phyloP scores from a whole-genome alignment of 495 filamentous ascomycete species.

The Aspergillus nidulans region DNA sequence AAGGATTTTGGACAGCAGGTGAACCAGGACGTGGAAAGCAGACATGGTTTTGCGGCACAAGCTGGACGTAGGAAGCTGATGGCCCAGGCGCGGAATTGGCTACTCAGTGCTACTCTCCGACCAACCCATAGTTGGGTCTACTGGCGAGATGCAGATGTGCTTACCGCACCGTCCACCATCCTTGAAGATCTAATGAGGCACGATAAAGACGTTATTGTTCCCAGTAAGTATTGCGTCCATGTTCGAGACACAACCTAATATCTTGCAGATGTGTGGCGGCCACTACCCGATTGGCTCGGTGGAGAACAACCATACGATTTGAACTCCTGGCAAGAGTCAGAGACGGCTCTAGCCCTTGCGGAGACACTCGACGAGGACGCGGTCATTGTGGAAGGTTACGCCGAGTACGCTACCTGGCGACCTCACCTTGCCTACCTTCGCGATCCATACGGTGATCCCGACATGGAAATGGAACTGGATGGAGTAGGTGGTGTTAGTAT shows the following conservation, averaged over 20 bases:
- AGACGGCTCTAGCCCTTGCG: slow-evolving; percentile 88
- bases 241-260: slow-evolving; percentile 1
- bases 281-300: slow-evolving; percentile 96
- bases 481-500: slow-evolving; percentile 97
- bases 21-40: slow-evolving; percentile 94
- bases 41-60: slow-evolving; percentile 96
- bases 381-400: slow-evolving; percentile 98
- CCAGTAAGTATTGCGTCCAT: slow-evolving; percentile 66
- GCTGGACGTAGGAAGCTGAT: slow-evolving; percentile 91
- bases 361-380: slow-evolving; percentile 97
- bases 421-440: slow-evolving; percentile 96
- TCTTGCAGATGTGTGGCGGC: slow-evolving; percentile 90
- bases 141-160: slow-evolving; percentile 98
- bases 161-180: slow-evolving; percentile 94
- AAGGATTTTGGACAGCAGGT: slow-evolving; percentile 99
- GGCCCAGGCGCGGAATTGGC: slow-evolving; percentile 97
- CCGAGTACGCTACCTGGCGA: slow-evolving; percentile 98
- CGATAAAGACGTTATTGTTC: slow-evolving; percentile 98
- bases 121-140: slow-evolving; percentile 99
- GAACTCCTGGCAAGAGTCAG: slow-evolving; percentile 99
- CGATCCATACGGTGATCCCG: slow-evolving; percentile 95
- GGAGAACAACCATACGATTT: slow-evolving; percentile 98
- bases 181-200: slow-evolving; percentile 98
- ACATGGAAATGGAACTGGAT: slow-evolving; percentile 99
- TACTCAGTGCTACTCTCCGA: slow-evolving; percentile 86